Evolutionary conservation across 768 basidiomycete genomes (phyloP), one percentile per base, ranked within the genome.

Genomic region (Suillus luteus): DNA sequence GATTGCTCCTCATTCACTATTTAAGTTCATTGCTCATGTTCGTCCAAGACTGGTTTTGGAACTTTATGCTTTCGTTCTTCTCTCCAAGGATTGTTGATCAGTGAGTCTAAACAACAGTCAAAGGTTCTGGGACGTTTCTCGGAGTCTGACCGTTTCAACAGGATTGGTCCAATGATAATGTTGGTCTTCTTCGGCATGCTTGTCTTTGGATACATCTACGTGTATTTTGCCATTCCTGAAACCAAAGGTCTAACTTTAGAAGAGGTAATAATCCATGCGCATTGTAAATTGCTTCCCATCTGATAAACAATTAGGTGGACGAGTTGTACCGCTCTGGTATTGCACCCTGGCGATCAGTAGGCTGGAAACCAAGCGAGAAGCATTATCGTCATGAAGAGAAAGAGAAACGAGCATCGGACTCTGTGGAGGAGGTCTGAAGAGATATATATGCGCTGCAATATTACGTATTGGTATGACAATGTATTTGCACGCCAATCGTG

Each of bases 161-260:
- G 85, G 64, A 91, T 90, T 65, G 88, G 90, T 0, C 90, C 91
- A 14, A 79, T 91, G 66, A 91, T 93, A 72, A 78, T 90, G 46
- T 74, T 92, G 65, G 86, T 91, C 71, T 92, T 92, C 81, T 90
- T 85, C 71, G 87, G 89, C 60, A 85, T 89, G 85, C 80, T 91
- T 10, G 66, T 86, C 27, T 84, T 89, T 68, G 91, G 88, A 43
- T 87, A 82, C 70, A 73, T 84, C 64, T 94, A 90, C 71, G 91
- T 91, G 31, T 91, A 87, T 73, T 75, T 92, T 61, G 84, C 87
- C 72, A 85, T 94, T 55, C 92, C 92, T 24, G 93, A 94, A 79
- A 93, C 89, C 27, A 92, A 86, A 73, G 90, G 91, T 12, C 82
- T 93, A 24, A 85, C 85, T 61, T 74, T 91, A 66, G 91, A 92